phyloP scores from a whole-genome alignment of 495 filamentous ascomycete genomes.

The Hyaloscypha bicolor region DNA sequence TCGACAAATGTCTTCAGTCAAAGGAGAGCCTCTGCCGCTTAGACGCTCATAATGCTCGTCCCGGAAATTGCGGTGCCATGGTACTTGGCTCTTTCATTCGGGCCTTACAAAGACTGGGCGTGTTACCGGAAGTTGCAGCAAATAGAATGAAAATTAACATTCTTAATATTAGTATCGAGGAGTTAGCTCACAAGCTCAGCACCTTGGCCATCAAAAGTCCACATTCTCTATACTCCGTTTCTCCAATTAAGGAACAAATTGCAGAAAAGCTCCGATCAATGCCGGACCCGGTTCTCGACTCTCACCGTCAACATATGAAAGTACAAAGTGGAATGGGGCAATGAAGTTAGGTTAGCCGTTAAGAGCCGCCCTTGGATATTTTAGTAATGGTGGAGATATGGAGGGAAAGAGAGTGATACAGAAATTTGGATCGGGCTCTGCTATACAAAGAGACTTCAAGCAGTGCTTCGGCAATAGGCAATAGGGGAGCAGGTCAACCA shows the following conservation, averaged over 20 bases:
- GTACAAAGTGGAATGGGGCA: neutral
- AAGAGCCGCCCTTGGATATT: no score
- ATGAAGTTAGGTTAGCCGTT: neutral
- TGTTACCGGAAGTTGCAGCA: neutral
- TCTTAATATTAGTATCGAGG: neutral
- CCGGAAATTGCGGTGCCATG: neutral
- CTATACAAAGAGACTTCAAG: no score
- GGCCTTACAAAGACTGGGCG: neutral
- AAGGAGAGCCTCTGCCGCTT: neutral
- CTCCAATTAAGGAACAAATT: neutral
- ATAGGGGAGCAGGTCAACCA: no score
- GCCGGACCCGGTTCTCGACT: neutral
- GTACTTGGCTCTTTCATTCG: neutral
- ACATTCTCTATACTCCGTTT: neutral
- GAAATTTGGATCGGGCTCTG: no score
- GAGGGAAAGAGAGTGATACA: no score
- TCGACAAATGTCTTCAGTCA: neutral
- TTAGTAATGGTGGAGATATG: no score
- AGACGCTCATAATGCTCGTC: neutral
- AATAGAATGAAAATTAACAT: neutral
- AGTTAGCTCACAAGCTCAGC: neutral
- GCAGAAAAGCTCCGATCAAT: neutral
- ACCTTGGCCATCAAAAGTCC: neutral
- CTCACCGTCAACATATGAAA: slow-evolving; percentile 6
- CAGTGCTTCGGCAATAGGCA: no score